Conservation (phyloP, 2,329 filamentous ascomycete species). For the Colletotrichum tabaci region DNA sequence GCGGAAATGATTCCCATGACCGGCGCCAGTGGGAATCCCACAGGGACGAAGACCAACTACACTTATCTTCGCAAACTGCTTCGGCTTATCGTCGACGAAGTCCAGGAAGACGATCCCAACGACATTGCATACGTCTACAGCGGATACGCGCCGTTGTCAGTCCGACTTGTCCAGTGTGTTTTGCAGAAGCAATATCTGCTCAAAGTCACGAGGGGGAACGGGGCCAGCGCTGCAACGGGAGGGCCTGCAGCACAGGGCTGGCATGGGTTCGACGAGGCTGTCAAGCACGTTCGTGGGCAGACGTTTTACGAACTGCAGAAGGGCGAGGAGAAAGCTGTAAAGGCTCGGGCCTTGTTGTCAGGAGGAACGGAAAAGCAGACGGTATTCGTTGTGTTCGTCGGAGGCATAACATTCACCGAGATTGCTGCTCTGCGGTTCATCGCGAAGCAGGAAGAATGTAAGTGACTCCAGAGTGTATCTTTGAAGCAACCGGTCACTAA, state of each 20-base stretch:
- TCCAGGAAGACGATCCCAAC: conserved; percentile 93
- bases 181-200: conserved; percentile 90
- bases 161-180: conserved; percentile 92
- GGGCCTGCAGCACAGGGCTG: conserved; percentile 78
- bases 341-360: conserved; percentile 86
- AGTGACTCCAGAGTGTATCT: conserved; percentile 5
- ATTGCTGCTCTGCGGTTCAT: conserved; percentile 95
- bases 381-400: conserved; percentile 95
- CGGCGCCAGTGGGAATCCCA: conserved; percentile 75
- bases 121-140: conserved; percentile 99
- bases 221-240: conserved; percentile 60
- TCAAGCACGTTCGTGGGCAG: conserved; percentile 88
- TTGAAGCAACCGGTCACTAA: neutral
- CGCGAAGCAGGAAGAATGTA: conserved; percentile 84
- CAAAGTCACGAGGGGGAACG: conserved; percentile 76
- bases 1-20: conserved; percentile 86
- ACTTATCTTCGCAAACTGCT: conserved; percentile 88
- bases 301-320: conserved; percentile 95
- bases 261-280: conserved; percentile 92
- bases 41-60: conserved; percentile 85
- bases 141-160: conserved; percentile 93
- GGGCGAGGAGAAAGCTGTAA: conserved; percentile 92
- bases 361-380: conserved; percentile 84
- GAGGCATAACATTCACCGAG: conserved; percentile 97
- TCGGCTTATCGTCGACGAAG: conserved; percentile 93